Evolutionary conservation across 202 grass and related monocot species (phyloP), one percentile per base, ranked within the genome.

Genomic region (Eragrostis tef): DNA sequence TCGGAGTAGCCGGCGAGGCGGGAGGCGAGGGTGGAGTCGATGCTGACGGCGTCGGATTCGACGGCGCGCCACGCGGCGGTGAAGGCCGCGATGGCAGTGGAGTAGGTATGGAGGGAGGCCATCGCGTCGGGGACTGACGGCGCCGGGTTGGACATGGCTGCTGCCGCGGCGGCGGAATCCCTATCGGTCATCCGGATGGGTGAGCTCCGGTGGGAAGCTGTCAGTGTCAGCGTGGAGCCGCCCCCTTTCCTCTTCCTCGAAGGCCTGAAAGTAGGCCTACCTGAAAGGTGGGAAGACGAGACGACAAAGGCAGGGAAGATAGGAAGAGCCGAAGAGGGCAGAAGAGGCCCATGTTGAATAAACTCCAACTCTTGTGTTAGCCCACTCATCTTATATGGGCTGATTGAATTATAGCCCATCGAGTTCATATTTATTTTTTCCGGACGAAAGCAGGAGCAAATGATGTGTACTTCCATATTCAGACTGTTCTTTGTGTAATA

Each of bases 11-110:
- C 70, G 25, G 77, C 31, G 63, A 88, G 52, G 44, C 70, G 76
- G 62, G 70, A 79, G 31, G 81, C 52, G 75, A 88, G 81, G 75
- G 81, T 21, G 70, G 75, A 68, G 17, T 88, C 86, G 19, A 88
- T 9, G 53, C 0, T n/a, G 16, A 50, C 73, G 52, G 81, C 68
- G 19, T 88, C 61, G 31, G 63, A 80, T 24, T 84, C 71, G 70
- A 88, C 22, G 19, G 75, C 27, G 19, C 86, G 68, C 81, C 81
- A 88, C 11, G 70, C 61, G 13, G 76, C 73, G 17, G 62, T 88
- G 76, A 88, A 88, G 44, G 62, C 76, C 13, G 75, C 67, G 81
- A 88, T 76, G 34, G 86, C 81, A 45, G 44, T 46, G 52, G 86
- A 84, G 62, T 80, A 84, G 70, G 63, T 62, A 19, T 88, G 44